Conservation (phyloP, 108 stramenopile genomes). For the Chaetoceros tenuissimus region DNA sequence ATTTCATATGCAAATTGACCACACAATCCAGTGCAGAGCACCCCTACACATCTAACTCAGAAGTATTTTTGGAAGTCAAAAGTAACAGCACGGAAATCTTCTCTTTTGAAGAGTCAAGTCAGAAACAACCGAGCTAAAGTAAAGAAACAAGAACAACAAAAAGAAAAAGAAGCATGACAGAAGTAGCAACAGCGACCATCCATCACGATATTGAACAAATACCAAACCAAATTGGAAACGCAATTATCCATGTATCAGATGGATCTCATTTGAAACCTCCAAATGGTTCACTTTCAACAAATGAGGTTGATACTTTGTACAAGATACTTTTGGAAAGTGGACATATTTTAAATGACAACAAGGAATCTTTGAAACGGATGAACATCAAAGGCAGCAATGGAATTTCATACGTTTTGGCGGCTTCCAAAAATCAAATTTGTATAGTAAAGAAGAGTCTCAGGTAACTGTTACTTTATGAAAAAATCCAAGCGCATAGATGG, state of each 20-base stretch:
- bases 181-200: too few relatives aligned
- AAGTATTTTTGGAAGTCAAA: too few relatives aligned
- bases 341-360: background rate
- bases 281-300: background rate
- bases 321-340: background rate
- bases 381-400: background rate
- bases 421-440: background rate
- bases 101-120: too few relatives aligned
- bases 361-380: background rate
- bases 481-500: too few relatives aligned
- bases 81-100: too few relatives aligned
- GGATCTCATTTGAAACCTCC: background rate
- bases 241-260: background rate
- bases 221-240: background rate
- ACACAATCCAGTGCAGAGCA: too few relatives aligned
- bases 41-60: too few relatives aligned
- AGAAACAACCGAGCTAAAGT: too few relatives aligned
- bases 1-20: too few relatives aligned
- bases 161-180: too few relatives aligned
- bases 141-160: too few relatives aligned
- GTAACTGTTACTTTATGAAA: background rate
- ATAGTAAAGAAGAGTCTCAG: background rate
- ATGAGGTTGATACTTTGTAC: background rate
- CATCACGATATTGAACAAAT: background rate
- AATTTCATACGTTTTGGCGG: background rate